Percentiles rank a stretch among this genome's conserved stretches.
Evolutionary conservation across 768 basidiomycete genomes (phyloP).

Genomic region (Trametes gibbosa): DNA sequence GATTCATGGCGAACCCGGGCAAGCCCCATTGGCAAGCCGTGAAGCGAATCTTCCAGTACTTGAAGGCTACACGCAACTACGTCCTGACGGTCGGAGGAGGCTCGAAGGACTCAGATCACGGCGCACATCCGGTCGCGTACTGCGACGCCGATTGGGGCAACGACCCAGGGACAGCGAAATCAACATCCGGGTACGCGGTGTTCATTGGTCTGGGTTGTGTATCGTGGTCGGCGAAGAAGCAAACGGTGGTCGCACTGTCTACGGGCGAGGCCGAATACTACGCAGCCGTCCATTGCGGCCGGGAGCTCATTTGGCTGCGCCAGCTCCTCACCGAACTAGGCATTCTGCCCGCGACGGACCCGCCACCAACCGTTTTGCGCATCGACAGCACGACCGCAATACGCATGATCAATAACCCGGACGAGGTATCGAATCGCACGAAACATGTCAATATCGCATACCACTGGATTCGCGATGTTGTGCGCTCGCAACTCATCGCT

Average conservation of each 20-base stretch:
- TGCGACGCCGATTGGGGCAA: slow-evolving; percentile 5
- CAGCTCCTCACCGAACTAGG: too few species aligned
- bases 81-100: slow-evolving; percentile 1
- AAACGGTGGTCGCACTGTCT: slow-evolving; percentile 37
- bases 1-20: slow-evolving; percentile 34
- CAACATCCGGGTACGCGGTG: slow-evolving; percentile 31
- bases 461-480: too few species aligned
- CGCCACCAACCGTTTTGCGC: too few species aligned
- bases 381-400: too few species aligned
- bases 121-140: background rate
- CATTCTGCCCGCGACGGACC: too few species aligned
- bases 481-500: too few species aligned
- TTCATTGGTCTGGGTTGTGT: slow-evolving; percentile 35
- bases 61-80: slow-evolving; percentile 31
- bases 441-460: too few species aligned
- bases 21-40: slow-evolving; percentile 37
- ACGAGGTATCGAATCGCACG: too few species aligned
- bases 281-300: too few species aligned
- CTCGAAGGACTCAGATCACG: too few species aligned
- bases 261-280: slow-evolving; percentile 46
- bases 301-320: too few species aligned
- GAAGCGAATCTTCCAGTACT: slow-evolving; percentile 40
- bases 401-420: too few species aligned
- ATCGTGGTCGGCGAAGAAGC: slow-evolving; percentile 40
- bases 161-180: background rate